These are phyloP conservation scores for Blastomyces gilchristii DNA, from an alignment of 2,329 filamentous ascomycete species.

Conservation along the genomic window DNA sequence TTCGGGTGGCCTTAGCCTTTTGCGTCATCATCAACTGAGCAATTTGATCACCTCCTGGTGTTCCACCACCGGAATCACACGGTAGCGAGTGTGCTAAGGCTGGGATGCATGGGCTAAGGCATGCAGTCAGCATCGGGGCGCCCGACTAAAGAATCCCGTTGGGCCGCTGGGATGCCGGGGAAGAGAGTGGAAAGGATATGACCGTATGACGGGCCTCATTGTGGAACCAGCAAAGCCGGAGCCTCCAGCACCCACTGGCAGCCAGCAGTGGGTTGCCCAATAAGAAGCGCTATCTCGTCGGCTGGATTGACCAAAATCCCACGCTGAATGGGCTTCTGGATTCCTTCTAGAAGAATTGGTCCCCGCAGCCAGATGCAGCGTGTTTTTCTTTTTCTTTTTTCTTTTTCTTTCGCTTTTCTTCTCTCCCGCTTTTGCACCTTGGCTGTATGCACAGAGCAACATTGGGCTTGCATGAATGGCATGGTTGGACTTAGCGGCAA, in stretches of 20 bases:
- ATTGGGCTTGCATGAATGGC: conserved; percentile 5
- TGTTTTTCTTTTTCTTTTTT: not conserved
- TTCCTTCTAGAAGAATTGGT: conserved; percentile 6
- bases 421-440: not conserved
- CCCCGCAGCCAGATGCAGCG: too few relatives aligned
- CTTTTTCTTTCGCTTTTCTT: not conserved
- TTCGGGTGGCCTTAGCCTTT: not conserved
- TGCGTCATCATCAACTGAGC: not conserved
- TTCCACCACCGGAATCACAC: not conserved
- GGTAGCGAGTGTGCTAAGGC: not conserved
- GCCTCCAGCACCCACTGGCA: not conserved
- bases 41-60: not conserved
- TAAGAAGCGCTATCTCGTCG: not conserved
- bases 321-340: not conserved
- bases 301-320: conserved; percentile 1
- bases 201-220: not conserved
- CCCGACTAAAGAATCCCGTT: not conserved
- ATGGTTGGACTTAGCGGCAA: not conserved
- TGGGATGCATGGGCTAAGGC: not conserved
- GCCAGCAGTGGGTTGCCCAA: not conserved
- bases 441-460: conserved; percentile 3
- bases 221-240: not conserved
- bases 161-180: not conserved
- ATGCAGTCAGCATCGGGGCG: conserved; percentile 4
- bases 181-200: not conserved